Evolutionary conservation across 805 yeast species (phyloP).

Genomic region (Yarrowia porcina): DNA sequence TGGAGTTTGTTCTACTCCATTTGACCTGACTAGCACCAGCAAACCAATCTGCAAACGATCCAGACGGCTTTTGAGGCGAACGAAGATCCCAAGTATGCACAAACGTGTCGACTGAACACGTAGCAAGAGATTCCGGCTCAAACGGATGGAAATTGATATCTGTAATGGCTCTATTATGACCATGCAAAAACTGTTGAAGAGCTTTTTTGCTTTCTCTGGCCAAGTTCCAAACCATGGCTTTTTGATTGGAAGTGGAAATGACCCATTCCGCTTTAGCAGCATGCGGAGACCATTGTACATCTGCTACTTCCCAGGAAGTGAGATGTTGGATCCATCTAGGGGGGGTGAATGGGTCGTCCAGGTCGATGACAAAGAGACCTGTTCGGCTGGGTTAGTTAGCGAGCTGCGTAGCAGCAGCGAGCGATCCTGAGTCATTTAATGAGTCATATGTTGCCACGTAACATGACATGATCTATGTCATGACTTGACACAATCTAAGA

Average conservation of each 20-base stretch:
- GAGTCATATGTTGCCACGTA: too few relatives aligned
- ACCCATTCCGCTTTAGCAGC: slow-evolving; percentile 82
- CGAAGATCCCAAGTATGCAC: slow-evolving; percentile 90
- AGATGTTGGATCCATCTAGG: slow-evolving; percentile 91
- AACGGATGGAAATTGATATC: slow-evolving; percentile 90
- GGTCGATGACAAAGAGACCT: slow-evolving; percentile 85
- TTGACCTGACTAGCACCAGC: slow-evolving; percentile 95
- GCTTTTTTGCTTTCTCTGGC: slow-evolving; percentile 69
- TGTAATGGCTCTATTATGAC: slow-evolving; percentile 89
- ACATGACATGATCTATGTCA: too few relatives aligned
- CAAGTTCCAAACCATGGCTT: slow-evolving; percentile 92
- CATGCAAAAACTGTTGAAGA: slow-evolving; percentile 81
- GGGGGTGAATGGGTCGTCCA: slow-evolving; percentile 92
- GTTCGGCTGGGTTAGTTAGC: slow-evolving; percentile 44
- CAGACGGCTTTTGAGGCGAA: slow-evolving; percentile 64
- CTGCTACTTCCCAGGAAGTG: slow-evolving; percentile 98
- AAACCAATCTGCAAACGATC: slow-evolving; percentile 87
- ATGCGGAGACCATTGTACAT: slow-evolving; percentile 98
- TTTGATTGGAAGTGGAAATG: slow-evolving; percentile 89
- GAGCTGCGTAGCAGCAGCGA: too few relatives aligned
- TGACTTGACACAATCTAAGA: too few relatives aligned
- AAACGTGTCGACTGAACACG: slow-evolving; percentile 88
- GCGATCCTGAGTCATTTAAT: too few relatives aligned
- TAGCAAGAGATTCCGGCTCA: slow-evolving; percentile 82
- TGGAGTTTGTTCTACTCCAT: slow-evolving; percentile 77